Evolutionary conservation across 78 protist species (phyloP), one percentile per base, ranked within the genome.

Genomic region (Dictyostelium purpureum): DNA sequence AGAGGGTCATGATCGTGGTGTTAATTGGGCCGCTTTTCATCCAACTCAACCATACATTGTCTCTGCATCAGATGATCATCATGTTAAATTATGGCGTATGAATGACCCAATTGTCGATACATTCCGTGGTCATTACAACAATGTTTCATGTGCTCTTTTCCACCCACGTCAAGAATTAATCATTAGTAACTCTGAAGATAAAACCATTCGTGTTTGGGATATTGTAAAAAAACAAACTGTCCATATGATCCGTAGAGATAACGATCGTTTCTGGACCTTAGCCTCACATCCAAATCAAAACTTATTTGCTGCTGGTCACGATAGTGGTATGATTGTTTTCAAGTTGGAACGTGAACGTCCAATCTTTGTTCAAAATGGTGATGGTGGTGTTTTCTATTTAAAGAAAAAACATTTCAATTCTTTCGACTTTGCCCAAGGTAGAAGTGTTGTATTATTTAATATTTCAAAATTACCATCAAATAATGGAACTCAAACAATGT

Each of bases 21-120:
- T 99, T 49, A 99, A 99, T 95, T 99, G 99, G 99, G 99, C 98
- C 9, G 45, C 98, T 26, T 99, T 99, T 97, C 99, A 99, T 95
- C 99, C 97, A 54, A 56, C 98, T 18, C 81, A 81, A 76, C 99
- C 99, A 49, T 92, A 94, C 74, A 96, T 99, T 24, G 98, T 98
- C 19, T 97, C 99, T 0, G 99, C 98, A 12, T 97, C 99, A 0
- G 99, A 99, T 52, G 99, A 99, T 78, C 90, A 98, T 19, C 94
- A 90, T 26, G 96, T 99, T 66, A 97, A 97, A 94, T 77, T 98
- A n/a, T 98, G 99, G 99, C 71, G 98, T 12, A 90, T 90, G 96
- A 97, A 96, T 69, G 99, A 94, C 33, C 77, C 77, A 24, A 54
- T 88, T 38, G 97, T 98, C 14, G 98, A 98, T 79, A 89, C 97